Evolutionary conservation across 352 stramenopile genomes (phyloP).

Genomic region (Globisporangium mamillatum): DNA sequence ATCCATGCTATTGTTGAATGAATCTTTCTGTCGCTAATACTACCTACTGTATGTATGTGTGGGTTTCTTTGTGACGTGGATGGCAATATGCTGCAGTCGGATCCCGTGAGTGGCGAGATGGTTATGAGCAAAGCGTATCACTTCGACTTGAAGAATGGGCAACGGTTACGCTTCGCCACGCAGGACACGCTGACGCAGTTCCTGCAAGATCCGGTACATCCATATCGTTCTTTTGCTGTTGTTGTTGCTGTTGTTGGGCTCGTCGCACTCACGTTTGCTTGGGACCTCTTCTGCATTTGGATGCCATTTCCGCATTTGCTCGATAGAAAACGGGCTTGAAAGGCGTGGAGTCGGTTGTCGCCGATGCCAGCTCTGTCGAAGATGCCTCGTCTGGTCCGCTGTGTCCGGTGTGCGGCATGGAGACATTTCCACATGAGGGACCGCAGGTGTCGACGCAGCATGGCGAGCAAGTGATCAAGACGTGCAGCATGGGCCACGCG

Average conservation of each 20-base stretch:
- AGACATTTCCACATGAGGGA: conserved; percentile 40
- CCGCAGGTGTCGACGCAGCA: conserved; percentile 55
- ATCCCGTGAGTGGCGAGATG: conserved; percentile 66
- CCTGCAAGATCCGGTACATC: conserved; percentile 40
- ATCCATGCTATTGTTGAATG: conserved; percentile 15
- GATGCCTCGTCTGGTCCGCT: conserved; percentile 24
- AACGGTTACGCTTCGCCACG: conserved; percentile 57
- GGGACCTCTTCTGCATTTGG: not conserved
- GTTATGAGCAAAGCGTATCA: conserved; percentile 58
- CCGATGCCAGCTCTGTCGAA: conserved; percentile 6
- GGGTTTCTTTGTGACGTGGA: not conserved
- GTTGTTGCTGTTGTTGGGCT: not conserved
- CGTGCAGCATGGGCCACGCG: conserved; percentile 69
- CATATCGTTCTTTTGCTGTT: not conserved
- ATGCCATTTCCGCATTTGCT: not conserved
- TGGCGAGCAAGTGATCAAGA: conserved; percentile 57
- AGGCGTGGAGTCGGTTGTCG: conserved; percentile 31
- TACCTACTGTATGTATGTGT: not conserved
- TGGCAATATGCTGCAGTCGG: conserved; percentile 27
- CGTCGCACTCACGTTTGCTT: not conserved
- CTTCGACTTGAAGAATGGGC: conserved; percentile 65
- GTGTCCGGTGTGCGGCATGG: conserved; percentile 73
- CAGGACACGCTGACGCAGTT: conserved; percentile 54
- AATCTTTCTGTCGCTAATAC: not conserved
- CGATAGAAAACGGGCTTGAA: conserved; percentile 37